These are phyloP conservation scores for Irpex sp. DNA, from an alignment of 1,284 basidiomycete species.

Conservation along the genomic window DNA sequence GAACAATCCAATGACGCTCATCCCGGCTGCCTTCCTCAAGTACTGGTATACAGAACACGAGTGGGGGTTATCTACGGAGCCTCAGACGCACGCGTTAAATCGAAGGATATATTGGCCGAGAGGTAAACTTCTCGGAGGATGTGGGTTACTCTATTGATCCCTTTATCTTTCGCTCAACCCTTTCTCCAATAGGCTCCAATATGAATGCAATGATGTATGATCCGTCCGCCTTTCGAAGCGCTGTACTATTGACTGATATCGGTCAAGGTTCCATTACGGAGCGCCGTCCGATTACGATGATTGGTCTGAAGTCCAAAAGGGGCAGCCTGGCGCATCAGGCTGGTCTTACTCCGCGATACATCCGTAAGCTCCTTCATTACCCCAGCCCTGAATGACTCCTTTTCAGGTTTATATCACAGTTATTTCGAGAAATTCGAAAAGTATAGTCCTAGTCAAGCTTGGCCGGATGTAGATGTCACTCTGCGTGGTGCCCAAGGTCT, in stretches of 20 bases:
- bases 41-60: slow-evolving; percentile 44
- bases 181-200: slow-evolving; percentile 44
- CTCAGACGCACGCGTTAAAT: slow-evolving; percentile 45
- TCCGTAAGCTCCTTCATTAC: slow-evolving; percentile 28
- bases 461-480: slow-evolving; percentile 42
- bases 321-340: slow-evolving; percentile 45
- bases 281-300: slow-evolving; percentile 68
- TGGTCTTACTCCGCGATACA: slow-evolving; percentile 62
- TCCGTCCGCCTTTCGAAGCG: not conserved
- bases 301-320: slow-evolving; percentile 46
- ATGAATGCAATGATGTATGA: slow-evolving; percentile 64
- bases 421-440: slow-evolving; percentile 63
- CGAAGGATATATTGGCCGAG: slow-evolving; percentile 55
- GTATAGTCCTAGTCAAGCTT: slow-evolving; percentile 42
- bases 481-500: slow-evolving; percentile 48
- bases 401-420: slow-evolving; percentile 25
- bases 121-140: slow-evolving; percentile 67
- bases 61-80: slow-evolving; percentile 51
- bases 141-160: slow-evolving; percentile 34
- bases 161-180: not conserved
- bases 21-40: slow-evolving; percentile 21
- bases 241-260: not conserved
- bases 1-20: slow-evolving; percentile 10
- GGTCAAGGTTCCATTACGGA: slow-evolving; percentile 62
- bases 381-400: not conserved